A percentile compares a stretch with the other conserved stretches of the same genome.
These are phyloP conservation scores for Talaromyces pinophilus DNA, from an alignment of 2,329 filamentous ascomycete species.

Conservation along the genomic window DNA sequence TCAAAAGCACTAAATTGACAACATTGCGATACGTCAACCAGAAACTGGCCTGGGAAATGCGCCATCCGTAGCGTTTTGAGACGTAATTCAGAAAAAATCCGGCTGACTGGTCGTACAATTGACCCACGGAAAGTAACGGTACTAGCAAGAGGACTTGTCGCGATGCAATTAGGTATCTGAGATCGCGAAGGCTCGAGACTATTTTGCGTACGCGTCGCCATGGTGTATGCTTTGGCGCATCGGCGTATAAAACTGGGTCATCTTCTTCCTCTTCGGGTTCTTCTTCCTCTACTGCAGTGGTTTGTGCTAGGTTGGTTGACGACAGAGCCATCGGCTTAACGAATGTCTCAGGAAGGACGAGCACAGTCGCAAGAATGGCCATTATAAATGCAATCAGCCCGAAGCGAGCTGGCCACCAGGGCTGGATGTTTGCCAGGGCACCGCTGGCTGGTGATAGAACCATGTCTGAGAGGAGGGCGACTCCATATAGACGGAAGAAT, in stretches of 20 bases:
- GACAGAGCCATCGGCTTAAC: not conserved
- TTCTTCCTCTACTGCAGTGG: slow-evolving; percentile 7
- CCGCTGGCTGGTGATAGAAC: slow-evolving; percentile 20
- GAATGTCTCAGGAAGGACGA: slow-evolving; percentile 23
- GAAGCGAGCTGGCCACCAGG: slow-evolving; percentile 24
- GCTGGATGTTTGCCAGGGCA: slow-evolving; percentile 18
- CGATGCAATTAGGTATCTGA: slow-evolving; percentile 21
- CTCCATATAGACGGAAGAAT: slow-evolving; percentile 24
- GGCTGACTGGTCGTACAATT: slow-evolving; percentile 22
- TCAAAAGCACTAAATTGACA: slow-evolving; percentile 23
- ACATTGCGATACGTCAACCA: slow-evolving; percentile 23
- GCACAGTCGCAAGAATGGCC: slow-evolving; percentile 14
- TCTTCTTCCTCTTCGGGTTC: slow-evolving; percentile 23
- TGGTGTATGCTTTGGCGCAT: slow-evolving; percentile 17
- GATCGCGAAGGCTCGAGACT: slow-evolving; percentile 17
- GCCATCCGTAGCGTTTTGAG: slow-evolving; percentile 24
- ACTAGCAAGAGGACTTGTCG: slow-evolving; percentile 19
- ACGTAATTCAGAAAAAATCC: slow-evolving; percentile 23
- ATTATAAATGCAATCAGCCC: slow-evolving; percentile 23
- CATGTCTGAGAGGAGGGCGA: slow-evolving; percentile 22
- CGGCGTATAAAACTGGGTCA: slow-evolving; percentile 21
- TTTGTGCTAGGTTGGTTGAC: slow-evolving; percentile 1
- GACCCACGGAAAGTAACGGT: slow-evolving; percentile 22
- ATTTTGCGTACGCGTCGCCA: slow-evolving; percentile 1
- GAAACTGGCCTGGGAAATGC: slow-evolving; percentile 23